Evolutionary conservation across 352 stramenopile genomes (phyloP).

Genomic region (Globisporangium carolinianum): DNA sequence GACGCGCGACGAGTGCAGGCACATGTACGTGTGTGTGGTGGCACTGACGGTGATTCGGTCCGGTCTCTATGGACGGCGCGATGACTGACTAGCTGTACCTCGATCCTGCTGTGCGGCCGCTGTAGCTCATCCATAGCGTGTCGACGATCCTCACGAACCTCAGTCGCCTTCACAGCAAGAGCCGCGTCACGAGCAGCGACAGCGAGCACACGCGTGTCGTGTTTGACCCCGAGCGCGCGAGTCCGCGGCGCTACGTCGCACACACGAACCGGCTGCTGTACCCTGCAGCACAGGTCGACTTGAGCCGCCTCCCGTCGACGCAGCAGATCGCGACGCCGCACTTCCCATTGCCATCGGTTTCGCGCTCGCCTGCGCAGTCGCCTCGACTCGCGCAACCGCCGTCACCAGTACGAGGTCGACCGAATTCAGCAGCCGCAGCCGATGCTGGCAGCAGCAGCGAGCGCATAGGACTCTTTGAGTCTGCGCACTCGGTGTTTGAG

Average conservation of each 20-base stretch:
- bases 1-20: conserved; percentile 28
- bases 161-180: conserved; percentile 23
- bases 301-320: conserved; percentile 38
- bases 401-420: not conserved
- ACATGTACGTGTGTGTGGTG: conserved; percentile 20
- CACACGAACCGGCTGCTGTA: conserved; percentile 31
- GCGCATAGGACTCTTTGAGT: not conserved
- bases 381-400: not conserved
- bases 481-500: conserved; percentile 7
- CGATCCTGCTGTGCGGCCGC: too few species aligned
- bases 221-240: conserved; percentile 7
- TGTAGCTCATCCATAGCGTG: conserved; percentile 48
- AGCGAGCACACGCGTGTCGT: conserved; percentile 8
- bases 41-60: too few species aligned
- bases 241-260: conserved; percentile 19
- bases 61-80: too few species aligned
- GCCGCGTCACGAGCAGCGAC: conserved; percentile 3
- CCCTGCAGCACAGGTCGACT: conserved; percentile 35
- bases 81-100: too few species aligned
- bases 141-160: conserved; percentile 44
- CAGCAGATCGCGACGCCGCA: conserved; percentile 50
- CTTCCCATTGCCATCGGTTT: conserved; percentile 15
- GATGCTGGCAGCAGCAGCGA: too few species aligned
- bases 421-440: not conserved
- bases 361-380: not conserved